phyloP scores from a whole-genome alignment of 768 basidiomycete genomes.

The Boletus coccyginus region DNA sequence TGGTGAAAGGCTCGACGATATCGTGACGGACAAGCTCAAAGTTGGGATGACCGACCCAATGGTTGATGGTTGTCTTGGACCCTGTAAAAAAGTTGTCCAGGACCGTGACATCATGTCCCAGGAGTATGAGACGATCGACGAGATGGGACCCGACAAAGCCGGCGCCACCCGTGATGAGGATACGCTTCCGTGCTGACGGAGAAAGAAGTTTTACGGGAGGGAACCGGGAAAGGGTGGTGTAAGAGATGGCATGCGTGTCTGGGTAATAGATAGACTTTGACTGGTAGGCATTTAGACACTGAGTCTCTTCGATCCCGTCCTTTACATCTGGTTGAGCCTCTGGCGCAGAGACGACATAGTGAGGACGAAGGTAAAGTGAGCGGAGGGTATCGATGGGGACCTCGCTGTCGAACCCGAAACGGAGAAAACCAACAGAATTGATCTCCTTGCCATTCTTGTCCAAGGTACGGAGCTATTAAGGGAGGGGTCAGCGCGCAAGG shows the following conservation, averaged over 20 bases:
- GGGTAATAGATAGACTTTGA: constrained; percentile 87
- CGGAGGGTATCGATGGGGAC: constrained; percentile 79
- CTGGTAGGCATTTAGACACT: constrained; percentile 53
- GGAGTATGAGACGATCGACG: constrained; percentile 94
- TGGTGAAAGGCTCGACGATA: constrained; percentile 96
- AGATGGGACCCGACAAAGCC: constrained; percentile 99
- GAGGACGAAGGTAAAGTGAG: constrained; percentile 83
- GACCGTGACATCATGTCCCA: constrained; percentile 97
- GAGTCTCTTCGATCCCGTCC: constrained; percentile 40
- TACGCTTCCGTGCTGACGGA: constrained; percentile 74
- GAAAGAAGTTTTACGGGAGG: constrained; percentile 89
- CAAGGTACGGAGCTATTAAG: constrained; percentile 53
- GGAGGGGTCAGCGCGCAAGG: constrained; percentile 5
- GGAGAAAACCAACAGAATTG: constrained; percentile 73
- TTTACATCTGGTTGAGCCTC: constrained; percentile 37
- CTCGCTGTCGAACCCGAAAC: constrained; percentile 89
- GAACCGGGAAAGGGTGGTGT: constrained; percentile 88
- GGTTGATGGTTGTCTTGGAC: constrained; percentile 92
- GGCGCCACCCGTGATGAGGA: constrained; percentile 95
- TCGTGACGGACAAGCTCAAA: constrained; percentile 98
- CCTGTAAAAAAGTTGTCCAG: constrained; percentile 99
- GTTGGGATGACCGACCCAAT: constrained; percentile 98
- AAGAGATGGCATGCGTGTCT: constrained; percentile 78
- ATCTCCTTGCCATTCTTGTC: constrained; percentile 79
- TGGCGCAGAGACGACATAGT: constrained; percentile 56